Conservation (phyloP, 1,284 basidiomycete species). For the Tilletia walkeri region DNA sequence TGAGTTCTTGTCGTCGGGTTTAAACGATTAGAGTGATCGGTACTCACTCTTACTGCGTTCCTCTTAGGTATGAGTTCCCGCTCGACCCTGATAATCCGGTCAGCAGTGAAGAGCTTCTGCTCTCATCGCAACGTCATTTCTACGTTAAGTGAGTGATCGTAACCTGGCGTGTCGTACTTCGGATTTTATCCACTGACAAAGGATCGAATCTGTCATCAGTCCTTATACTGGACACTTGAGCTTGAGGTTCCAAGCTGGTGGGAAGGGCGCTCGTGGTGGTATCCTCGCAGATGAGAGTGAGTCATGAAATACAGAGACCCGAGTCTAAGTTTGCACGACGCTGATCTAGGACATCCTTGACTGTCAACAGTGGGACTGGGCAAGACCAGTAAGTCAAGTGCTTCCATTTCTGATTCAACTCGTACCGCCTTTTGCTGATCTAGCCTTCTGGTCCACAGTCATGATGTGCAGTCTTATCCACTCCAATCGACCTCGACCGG, state of each 20-base stretch:
- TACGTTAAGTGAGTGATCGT: background rate
- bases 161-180: background rate
- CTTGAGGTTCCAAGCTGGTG: constrained; percentile 78
- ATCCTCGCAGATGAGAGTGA: constrained; percentile 72
- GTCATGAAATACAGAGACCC: background rate
- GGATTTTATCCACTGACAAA: background rate
- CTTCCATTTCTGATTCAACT: constrained; percentile 1
- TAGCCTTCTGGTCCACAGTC: constrained; percentile 65
- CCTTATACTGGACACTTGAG: constrained; percentile 77
- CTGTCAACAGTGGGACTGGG: constrained; percentile 56
- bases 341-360: background rate
- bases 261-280: constrained; percentile 76
- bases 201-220: constrained; percentile 25
- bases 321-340: background rate
- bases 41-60: background rate
- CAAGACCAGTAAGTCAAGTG: constrained; percentile 16
- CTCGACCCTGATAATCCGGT: constrained; percentile 24
- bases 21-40: too few species aligned
- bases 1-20: constrained; percentile 58
- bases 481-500: constrained; percentile 60
- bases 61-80: constrained; percentile 28
- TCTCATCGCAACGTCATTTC: constrained; percentile 20
- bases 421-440: background rate
- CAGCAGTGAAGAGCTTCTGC: constrained; percentile 22
- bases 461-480: constrained; percentile 91